Evolutionary conservation across 768 basidiomycete species (phyloP).

Genomic region (Phlebiopsis flavidoalba): DNA sequence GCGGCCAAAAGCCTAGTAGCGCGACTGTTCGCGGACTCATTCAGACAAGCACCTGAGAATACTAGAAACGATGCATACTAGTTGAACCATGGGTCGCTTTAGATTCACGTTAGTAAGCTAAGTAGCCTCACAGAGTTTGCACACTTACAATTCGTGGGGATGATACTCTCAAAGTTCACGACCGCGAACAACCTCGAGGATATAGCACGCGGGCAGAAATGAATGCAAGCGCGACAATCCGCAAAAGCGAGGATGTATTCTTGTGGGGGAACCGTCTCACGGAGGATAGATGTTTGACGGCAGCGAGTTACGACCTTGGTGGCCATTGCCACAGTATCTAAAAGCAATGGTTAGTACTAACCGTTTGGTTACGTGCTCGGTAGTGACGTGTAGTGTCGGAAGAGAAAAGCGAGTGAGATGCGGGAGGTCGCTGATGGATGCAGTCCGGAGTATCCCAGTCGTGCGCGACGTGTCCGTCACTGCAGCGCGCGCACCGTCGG

Average conservation of each 20-base stretch:
- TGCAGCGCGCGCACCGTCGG: not conserved
- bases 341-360: too few species aligned
- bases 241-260: slow-evolving; percentile 87
- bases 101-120: not conserved
- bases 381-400: not conserved
- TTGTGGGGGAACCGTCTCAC: slow-evolving; percentile 66
- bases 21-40: slow-evolving; percentile 48
- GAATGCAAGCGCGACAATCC: slow-evolving; percentile 83
- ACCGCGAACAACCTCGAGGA: slow-evolving; percentile 97
- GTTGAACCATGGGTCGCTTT: slow-evolving; percentile 98
- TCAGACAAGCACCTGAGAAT: not conserved
- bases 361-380: slow-evolving; percentile 1
- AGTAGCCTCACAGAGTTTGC: too few species aligned
- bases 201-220: slow-evolving; percentile 94
- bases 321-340: slow-evolving; percentile 52
- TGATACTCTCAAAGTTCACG: slow-evolving; percentile 97
- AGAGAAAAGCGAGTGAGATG: not conserved
- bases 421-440: not conserved
- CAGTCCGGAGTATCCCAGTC: too few species aligned
- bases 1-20: slow-evolving; percentile 88
- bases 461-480: not conserved
- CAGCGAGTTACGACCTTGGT: slow-evolving; percentile 67
- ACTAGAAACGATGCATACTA: slow-evolving; percentile 62
- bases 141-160: slow-evolving; percentile 95
- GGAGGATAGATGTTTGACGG: slow-evolving; percentile 67